These are phyloP conservation scores for Naganishia sp. DNA, from an alignment of 1,284 basidiomycete genomes.

Conservation along the genomic window DNA sequence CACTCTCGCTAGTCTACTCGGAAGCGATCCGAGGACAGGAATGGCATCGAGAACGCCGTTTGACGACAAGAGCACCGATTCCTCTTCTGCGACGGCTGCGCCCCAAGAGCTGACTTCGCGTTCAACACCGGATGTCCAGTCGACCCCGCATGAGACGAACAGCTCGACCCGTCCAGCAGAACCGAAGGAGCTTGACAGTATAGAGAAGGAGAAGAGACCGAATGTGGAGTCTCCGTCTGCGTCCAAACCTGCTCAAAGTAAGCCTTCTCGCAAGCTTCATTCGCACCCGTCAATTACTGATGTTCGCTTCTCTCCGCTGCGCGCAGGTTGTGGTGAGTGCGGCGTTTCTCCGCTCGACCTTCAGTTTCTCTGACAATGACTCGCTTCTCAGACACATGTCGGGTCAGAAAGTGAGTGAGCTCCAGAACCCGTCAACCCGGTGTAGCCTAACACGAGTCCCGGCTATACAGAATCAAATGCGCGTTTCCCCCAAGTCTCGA, in stretches of 20 bases:
- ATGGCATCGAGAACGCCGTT: constrained; percentile 24
- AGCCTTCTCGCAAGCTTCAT: background rate
- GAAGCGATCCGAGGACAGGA: background rate
- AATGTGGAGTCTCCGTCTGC: background rate
- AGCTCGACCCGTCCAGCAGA: background rate
- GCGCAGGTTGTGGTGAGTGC: constrained; percentile 24
- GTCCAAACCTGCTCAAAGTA: constrained; percentile 15
- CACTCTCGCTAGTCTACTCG: background rate
- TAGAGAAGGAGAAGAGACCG: background rate
- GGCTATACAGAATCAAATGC: constrained; percentile 23
- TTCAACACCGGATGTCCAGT: background rate
- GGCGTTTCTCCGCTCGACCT: background rate
- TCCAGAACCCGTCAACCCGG: background rate
- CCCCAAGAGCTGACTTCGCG: background rate
- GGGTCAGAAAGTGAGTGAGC: constrained; percentile 22
- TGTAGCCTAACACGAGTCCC: background rate
- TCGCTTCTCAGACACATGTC: constrained; percentile 21
- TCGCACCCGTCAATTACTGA: no score
- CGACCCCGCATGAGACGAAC: background rate
- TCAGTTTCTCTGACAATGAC: background rate
- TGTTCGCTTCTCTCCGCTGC: background rate
- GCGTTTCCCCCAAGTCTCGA: constrained; percentile 13
- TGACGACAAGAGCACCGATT: background rate
- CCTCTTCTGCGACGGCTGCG: background rate
- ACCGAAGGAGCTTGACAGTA: background rate